A percentile compares a stretch with the other conserved stretches of the same genome.
phyloP scores from a whole-genome alignment of 1,284 basidiomycete species.

The Cutaneotrichosporon mucoides region DNA sequence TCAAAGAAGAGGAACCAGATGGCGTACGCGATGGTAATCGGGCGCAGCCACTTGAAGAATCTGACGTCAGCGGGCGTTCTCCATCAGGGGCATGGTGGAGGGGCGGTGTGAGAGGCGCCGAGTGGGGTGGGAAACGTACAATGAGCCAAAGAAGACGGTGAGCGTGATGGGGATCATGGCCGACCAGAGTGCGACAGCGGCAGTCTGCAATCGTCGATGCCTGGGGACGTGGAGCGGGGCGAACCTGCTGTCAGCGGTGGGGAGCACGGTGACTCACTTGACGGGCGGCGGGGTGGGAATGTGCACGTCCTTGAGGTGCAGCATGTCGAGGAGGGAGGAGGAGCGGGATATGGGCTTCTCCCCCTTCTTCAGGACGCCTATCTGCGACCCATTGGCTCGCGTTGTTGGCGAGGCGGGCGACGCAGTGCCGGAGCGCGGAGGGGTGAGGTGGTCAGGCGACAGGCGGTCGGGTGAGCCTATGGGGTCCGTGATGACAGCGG shows the following conservation, averaged over 20 bases:
- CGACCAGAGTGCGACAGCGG: conserved; percentile 82
- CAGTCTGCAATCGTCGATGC: conserved; percentile 69
- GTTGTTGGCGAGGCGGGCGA: no score
- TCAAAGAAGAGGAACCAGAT: conserved; percentile 74
- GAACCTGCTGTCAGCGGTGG: conserved; percentile 30
- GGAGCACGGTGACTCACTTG: neutral
- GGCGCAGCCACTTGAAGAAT: conserved; percentile 61
- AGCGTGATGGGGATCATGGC: conserved; percentile 67
- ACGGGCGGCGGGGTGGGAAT: neutral
- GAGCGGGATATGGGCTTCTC: neutral
- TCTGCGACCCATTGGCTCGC: no score
- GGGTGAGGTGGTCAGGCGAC: no score
- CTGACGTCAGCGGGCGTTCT: neutral
- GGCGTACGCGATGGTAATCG: conserved; percentile 69
- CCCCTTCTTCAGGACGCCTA: neutral
- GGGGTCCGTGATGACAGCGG: no score
- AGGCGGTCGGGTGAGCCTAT: no score
- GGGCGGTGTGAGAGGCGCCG: no score
- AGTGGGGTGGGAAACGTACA: conserved; percentile 56
- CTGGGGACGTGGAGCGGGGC: conserved; percentile 47
- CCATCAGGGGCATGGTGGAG: neutral
- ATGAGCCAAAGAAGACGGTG: conserved; percentile 68
- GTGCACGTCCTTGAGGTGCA: neutral
- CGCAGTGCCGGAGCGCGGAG: no score
- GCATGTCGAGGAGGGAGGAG: neutral